Conservation (phyloP, 78 protist species). For the Polysphondylium violaceum region DNA sequence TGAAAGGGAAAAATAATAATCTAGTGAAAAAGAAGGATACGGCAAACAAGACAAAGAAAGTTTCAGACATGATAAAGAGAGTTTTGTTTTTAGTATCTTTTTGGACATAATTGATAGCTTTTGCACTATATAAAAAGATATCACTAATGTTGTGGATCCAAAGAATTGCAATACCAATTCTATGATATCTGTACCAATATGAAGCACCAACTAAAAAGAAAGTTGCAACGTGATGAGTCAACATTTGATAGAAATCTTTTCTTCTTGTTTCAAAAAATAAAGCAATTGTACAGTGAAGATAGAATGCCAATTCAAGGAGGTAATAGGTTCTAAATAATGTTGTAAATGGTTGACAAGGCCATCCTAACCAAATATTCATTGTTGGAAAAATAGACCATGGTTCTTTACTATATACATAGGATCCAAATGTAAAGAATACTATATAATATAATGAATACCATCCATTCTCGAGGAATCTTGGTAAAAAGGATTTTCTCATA, state of each 20-base stretch:
- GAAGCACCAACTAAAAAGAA: slow-evolving; percentile 65
- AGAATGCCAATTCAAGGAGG: slow-evolving; percentile 55
- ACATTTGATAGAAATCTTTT: slow-evolving; percentile 76
- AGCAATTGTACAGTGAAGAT: slow-evolving; percentile 74
- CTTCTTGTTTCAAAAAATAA: slow-evolving; percentile 65
- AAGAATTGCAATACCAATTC: slow-evolving; percentile 73
- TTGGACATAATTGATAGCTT: slow-evolving; percentile 43
- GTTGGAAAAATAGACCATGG: slow-evolving; percentile 65
- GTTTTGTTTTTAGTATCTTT: slow-evolving; percentile 37
- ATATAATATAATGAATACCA: slow-evolving; percentile 70
- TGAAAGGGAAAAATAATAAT: slow-evolving; percentile 50
- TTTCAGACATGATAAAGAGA: background rate
- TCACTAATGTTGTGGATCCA: slow-evolving; percentile 55
- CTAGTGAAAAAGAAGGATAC: slow-evolving; percentile 39
- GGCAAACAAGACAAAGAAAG: slow-evolving; percentile 34
- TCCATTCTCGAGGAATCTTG: slow-evolving; percentile 79
- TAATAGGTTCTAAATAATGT: slow-evolving; percentile 72
- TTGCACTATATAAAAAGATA: slow-evolving; percentile 69
- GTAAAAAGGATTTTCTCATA: slow-evolving; percentile 42
- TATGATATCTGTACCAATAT: slow-evolving; percentile 74
- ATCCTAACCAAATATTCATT: slow-evolving; percentile 78
- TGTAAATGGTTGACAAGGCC: slow-evolving; percentile 71
- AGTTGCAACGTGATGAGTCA: slow-evolving; percentile 72
- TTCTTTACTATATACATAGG: slow-evolving; percentile 54
- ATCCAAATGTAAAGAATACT: slow-evolving; percentile 49